Conservation (phyloP, 2,329 filamentous ascomycete genomes). For the Trichoderma harzianum region DNA sequence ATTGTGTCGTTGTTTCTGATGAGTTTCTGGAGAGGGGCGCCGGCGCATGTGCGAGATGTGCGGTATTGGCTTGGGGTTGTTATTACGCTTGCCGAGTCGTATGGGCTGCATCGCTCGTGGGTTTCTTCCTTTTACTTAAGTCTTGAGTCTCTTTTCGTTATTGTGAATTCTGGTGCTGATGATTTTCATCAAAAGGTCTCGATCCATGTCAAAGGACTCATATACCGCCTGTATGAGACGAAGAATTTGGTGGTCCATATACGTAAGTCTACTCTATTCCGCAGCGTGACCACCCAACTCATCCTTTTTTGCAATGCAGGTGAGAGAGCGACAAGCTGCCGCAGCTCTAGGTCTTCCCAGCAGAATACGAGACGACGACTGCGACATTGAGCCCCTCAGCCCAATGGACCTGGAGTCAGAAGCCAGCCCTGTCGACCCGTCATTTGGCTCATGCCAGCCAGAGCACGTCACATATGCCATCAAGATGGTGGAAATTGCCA, state of each 20-base stretch:
- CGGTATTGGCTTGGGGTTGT: slow-evolving; percentile 50
- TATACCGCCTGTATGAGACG: slow-evolving; percentile 37
- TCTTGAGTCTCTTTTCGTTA: not conserved
- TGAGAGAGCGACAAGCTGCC: slow-evolving; percentile 37
- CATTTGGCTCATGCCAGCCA: slow-evolving; percentile 30
- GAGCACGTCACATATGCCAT: slow-evolving; percentile 36
- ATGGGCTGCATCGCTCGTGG: slow-evolving; percentile 42
- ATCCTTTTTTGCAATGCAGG: slow-evolving; percentile 21
- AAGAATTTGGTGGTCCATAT: slow-evolving; percentile 54
- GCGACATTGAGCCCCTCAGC: slow-evolving; percentile 36
- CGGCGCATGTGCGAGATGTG: slow-evolving; percentile 46
- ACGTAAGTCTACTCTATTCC: slow-evolving; percentile 34
- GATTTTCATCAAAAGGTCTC: slow-evolving; percentile 23
- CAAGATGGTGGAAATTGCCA: slow-evolving; percentile 39
- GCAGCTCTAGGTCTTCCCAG: slow-evolving; percentile 37
- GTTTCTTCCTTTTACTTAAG: slow-evolving; percentile 3
- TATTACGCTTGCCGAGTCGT: slow-evolving; percentile 49
- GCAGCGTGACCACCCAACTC: not conserved
- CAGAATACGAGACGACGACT: slow-evolving; percentile 38
- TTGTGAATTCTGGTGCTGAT: not conserved
- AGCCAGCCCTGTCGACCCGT: slow-evolving; percentile 22
- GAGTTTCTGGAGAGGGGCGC: slow-evolving; percentile 53
- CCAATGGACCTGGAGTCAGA: slow-evolving; percentile 31
- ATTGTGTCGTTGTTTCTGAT: slow-evolving; percentile 52
- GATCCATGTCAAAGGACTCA: slow-evolving; percentile 27